Conservation (phyloP, 176 grass and related monocot species). For the Stipa capillata region DNA sequence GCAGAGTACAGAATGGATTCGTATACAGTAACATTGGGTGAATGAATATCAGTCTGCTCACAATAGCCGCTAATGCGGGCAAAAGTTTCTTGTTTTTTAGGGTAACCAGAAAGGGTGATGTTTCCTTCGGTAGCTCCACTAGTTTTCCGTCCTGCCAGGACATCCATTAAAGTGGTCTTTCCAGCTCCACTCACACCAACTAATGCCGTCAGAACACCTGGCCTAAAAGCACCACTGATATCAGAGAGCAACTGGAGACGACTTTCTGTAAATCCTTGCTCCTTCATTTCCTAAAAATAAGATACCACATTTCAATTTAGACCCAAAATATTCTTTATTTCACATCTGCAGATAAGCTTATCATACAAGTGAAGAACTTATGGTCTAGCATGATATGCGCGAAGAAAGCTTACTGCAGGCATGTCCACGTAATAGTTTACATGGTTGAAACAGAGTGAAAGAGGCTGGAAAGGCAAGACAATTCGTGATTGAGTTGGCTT, state of each 20-base stretch:
- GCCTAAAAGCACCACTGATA: constrained; percentile 83
- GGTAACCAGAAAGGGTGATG: constrained; percentile 61
- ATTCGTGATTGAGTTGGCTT: constrained; percentile 22
- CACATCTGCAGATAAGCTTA: neutral
- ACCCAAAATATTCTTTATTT: neutral
- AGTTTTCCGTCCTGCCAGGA: constrained; percentile 87
- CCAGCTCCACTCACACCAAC: constrained; percentile 92
- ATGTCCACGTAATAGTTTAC: constrained; percentile 81
- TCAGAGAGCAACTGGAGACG: constrained; percentile 53
- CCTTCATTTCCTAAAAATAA: constrained; percentile 74
- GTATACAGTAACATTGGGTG: constrained; percentile 65
- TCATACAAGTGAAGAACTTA: neutral
- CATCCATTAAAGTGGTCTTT: constrained; percentile 94
- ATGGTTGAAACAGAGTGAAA: constrained; percentile 77
- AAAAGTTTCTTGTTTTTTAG: constrained; percentile 85
- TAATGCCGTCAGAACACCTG: constrained; percentile 75
- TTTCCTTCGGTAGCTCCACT: constrained; percentile 70
- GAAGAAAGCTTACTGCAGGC: constrained; percentile 51
- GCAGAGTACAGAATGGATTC: constrained; percentile 87
- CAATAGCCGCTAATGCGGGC: constrained; percentile 83
- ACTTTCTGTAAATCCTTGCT: constrained; percentile 59
- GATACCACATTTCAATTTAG: neutral
- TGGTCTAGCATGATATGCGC: neutral
- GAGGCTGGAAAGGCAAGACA: constrained; percentile 71
- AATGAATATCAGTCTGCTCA: constrained; percentile 91